Percentiles rank a stretch among this genome's conserved stretches.
phyloP scores from a whole-genome alignment of 495 filamentous ascomycete genomes.

The Penicillium macrosclerotiorum region DNA sequence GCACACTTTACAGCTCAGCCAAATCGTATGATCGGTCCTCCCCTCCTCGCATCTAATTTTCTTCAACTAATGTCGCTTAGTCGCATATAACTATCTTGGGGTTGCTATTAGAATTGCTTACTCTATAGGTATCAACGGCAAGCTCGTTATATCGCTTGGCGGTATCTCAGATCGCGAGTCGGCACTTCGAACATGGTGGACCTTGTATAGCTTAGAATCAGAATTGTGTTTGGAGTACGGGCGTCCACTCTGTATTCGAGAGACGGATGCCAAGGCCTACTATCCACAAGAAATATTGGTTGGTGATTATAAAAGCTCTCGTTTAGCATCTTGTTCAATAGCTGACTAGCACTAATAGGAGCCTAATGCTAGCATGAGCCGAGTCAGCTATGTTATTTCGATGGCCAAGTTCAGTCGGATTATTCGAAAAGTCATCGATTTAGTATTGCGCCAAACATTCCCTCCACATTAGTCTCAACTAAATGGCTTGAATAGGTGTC shows the following conservation, averaged over 20 bases:
- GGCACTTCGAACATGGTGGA: conserved; percentile 11
- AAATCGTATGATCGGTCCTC: conserved; percentile 4
- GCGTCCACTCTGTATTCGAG: conserved; percentile 10
- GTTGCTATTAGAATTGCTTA: conserved; percentile 18
- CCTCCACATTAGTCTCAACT: no score
- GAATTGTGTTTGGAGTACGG: conserved; percentile 14
- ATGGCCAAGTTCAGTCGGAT: conserved; percentile 9
- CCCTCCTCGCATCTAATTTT: no score
- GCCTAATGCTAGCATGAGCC: no score
- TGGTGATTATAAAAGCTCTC: no score
- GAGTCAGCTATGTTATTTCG: conserved; percentile 1
- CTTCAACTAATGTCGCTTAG: conserved; percentile 8
- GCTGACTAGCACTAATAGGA: no score
- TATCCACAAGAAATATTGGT: no score
- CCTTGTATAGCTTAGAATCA: conserved; percentile 11
- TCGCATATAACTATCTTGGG: conserved; percentile 14
- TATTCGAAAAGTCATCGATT: conserved; percentile 11
- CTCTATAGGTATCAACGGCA: conserved; percentile 11
- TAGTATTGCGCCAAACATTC: no score
- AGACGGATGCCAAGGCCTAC: conserved; percentile 13
- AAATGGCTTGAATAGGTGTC: no score
- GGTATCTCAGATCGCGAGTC: not conserved
- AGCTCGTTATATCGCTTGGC: not conserved
- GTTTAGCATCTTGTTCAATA: conserved; percentile 4
- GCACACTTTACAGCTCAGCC: conserved; percentile 2